Evolutionary conservation across 495 filamentous ascomycete genomes (phyloP), one percentile per base, ranked within the genome.

Genomic region (Platismatia glauca): DNA sequence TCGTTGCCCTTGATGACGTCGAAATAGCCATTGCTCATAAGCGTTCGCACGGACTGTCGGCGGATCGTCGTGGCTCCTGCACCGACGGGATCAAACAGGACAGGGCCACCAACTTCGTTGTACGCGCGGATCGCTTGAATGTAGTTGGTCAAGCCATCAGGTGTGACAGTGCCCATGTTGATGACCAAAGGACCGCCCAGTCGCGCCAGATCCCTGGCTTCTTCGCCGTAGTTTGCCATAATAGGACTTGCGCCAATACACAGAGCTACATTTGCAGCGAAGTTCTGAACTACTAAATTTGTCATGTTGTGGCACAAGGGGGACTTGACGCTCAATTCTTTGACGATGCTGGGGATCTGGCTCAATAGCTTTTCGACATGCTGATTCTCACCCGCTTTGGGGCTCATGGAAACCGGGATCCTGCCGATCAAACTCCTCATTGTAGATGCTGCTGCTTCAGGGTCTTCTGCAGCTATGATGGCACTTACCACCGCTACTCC

Each of bases 281-380:
- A 88, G 70, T 96, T 95, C 66, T 93, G 89, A 39, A 96, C 91
- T 1, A 97, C 89, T 59, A 89, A 78, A 72, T 97, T 97, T 52
- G 95, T 97, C 87, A 97, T 97, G 72, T 96, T 96, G 74, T 97
- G 94, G 12, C 88, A 90, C 13, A 98, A 78, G 0, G 94, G 93
- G 53, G 83, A 86, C 20, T 71, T 76, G 15, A 75, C 66, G 0
- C 79, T 78, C 55, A 96, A 77, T 24, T 78, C 79, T 56, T 74
- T 79, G 37, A 93, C 75, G 27, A 91, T 71, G 4, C 71, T 69
- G 0, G 85, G 83, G 4, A 85, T 79, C 43, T 74, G 67, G 9
- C 70, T 66, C 13, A 81, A 67, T 44, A 82, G 64, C 6, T 70
- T 68, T 56, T 73, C 67, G 56, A 78, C 71, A n/a, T 76, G 70